Percentiles rank a stretch among this genome's conserved stretches.
phyloP scores from a whole-genome alignment of 495 filamentous ascomycete genomes.

The Penicillium pancosmium region DNA sequence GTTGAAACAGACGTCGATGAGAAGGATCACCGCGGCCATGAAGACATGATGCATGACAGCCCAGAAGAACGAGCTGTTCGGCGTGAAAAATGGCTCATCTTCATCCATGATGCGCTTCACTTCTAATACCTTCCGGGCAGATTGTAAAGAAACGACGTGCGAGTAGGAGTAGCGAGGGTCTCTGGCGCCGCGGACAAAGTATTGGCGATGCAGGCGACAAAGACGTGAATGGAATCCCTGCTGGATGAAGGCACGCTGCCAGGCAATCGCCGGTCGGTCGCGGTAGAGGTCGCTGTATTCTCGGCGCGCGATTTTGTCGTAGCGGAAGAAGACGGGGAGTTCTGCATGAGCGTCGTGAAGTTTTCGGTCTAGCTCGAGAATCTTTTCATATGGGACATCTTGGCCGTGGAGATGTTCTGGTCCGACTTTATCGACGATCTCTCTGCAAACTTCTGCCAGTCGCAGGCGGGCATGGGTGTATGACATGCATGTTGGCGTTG shows the following conservation, averaged over 20 bases:
- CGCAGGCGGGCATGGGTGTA: constrained; percentile 46
- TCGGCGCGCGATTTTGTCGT: constrained; percentile 35
- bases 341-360: constrained; percentile 30
- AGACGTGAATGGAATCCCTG: constrained; percentile 46
- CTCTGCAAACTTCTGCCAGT: constrained; percentile 43
- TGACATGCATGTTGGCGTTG: constrained; percentile 44
- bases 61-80: constrained; percentile 37
- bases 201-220: constrained; percentile 48
- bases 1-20: constrained; percentile 51
- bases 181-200: constrained; percentile 41
- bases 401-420: constrained; percentile 31
- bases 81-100: constrained; percentile 28
- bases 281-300: constrained; percentile 37
- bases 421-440: constrained; percentile 42
- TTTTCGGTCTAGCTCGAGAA: constrained; percentile 39
- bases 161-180: constrained; percentile 50
- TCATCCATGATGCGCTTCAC: constrained; percentile 45
- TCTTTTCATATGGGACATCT: constrained; percentile 40
- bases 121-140: constrained; percentile 47
- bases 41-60: constrained; percentile 49
- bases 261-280: constrained; percentile 39
- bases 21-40: constrained; percentile 48
- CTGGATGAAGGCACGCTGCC: constrained; percentile 43
- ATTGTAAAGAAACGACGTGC: constrained; percentile 42
- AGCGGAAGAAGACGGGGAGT: constrained; percentile 38